phyloP scores from a whole-genome alignment of 148 eudicot genomes.

The Drosera capensis region DNA sequence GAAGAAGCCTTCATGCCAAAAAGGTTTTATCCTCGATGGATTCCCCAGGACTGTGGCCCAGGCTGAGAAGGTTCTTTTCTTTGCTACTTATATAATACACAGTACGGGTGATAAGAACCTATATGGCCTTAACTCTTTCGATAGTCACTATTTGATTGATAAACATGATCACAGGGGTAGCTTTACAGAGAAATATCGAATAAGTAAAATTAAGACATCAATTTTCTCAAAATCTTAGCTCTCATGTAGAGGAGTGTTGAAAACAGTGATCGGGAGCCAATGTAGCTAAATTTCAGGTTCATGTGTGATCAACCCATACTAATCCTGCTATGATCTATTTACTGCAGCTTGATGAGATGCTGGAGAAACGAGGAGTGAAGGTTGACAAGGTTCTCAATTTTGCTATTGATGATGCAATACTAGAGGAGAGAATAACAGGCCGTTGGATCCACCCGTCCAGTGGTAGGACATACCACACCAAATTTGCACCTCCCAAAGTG shows the following conservation, averaged over 20 bases:
- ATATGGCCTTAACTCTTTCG: too few species aligned
- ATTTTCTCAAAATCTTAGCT: not conserved
- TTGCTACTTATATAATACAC: too few species aligned
- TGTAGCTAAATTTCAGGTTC: not conserved
- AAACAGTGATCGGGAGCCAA: too few species aligned
- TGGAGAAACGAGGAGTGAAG: constrained; percentile 60
- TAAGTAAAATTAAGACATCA: too few species aligned
- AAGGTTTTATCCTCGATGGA: constrained; percentile 96
- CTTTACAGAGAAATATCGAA: too few species aligned
- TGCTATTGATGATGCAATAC: constrained; percentile 74
- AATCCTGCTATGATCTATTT: not conserved
- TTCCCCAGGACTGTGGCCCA: constrained; percentile 93
- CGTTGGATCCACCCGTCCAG: constrained; percentile 84
- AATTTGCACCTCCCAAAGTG: constrained; percentile 80
- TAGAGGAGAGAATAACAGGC: constrained; percentile 90
- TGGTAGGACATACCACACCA: constrained; percentile 82
- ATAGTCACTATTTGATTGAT: too few species aligned
- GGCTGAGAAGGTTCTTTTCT: constrained; percentile 51
- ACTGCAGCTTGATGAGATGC: constrained; percentile 91
- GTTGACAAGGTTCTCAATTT: constrained; percentile 80
- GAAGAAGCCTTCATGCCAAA: constrained; percentile 83
- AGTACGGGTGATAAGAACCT: too few species aligned
- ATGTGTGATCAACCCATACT: not conserved
- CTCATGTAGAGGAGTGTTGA: too few species aligned
- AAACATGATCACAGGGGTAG: too few species aligned